phyloP scores from a whole-genome alignment of 768 basidiomycete genomes.

The Tulasnella sp. region DNA sequence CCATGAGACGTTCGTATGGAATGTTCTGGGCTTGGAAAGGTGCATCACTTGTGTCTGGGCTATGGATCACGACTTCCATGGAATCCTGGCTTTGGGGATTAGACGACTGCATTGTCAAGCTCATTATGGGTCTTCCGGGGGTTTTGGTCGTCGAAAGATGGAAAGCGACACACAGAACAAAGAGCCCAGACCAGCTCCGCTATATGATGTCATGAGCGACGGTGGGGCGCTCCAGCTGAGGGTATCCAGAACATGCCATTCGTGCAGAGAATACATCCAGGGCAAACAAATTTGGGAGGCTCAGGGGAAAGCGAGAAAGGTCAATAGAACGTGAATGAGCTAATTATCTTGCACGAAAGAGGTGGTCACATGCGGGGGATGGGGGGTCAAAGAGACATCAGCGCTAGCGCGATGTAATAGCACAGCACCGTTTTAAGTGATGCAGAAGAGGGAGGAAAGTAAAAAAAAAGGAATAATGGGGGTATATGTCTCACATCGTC shows the following conservation, averaged over 20 bases:
- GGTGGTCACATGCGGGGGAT: not conserved
- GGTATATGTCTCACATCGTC: not conserved
- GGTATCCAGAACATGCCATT: slow-evolving; percentile 4
- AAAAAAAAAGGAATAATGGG: not conserved
- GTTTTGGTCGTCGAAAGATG: not conserved
- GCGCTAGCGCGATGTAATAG: not conserved
- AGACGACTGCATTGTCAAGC: slow-evolving; percentile 4
- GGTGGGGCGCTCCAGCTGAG: not conserved
- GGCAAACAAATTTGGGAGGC: not conserved
- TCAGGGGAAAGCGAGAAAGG: not conserved
- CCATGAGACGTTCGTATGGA: slow-evolving; percentile 10
- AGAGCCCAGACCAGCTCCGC: not conserved
- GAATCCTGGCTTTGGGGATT: slow-evolving; percentile 6
- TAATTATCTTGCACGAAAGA: not conserved
- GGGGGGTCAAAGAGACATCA: not conserved
- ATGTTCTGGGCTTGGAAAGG: not conserved
- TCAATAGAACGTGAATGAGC: not conserved
- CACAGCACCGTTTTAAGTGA: not conserved
- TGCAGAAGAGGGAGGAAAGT: not conserved
- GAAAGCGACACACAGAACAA: not conserved
- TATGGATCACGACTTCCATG: slow-evolving; percentile 3
- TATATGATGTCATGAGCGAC: slow-evolving; percentile 3
- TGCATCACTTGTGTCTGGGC: slow-evolving; percentile 4
- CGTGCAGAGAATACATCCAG: slow-evolving; percentile 1
- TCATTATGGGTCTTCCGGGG: not conserved